phyloP scores from a whole-genome alignment of 208 protist genomes.

The Trypanosoma cruzi region DNA sequence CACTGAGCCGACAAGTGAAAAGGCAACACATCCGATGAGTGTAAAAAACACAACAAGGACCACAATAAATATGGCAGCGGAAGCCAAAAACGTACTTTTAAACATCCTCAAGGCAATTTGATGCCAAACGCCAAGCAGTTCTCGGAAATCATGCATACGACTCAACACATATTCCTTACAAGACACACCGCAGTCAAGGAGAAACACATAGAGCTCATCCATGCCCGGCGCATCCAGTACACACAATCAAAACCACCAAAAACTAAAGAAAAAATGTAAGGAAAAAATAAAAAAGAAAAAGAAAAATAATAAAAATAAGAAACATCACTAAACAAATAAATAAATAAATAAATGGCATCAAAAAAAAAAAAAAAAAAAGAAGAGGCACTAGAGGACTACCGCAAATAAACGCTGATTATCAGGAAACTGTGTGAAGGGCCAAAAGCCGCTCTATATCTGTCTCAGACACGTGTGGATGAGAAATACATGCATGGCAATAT shows the following conservation, averaged over 20 bases:
- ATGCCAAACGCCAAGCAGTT: neutral
- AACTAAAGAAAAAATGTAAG: neutral
- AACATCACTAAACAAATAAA: neutral
- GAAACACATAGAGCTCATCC: slow-evolving; percentile 18
- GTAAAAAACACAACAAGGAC: slow-evolving; percentile 13
- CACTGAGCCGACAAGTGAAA: slow-evolving; percentile 32
- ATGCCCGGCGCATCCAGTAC: neutral
- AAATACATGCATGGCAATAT: slow-evolving; percentile 57
- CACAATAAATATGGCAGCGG: slow-evolving; percentile 1
- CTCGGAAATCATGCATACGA: neutral
- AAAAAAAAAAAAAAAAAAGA: slow-evolving; percentile 6
- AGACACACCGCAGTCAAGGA: slow-evolving; percentile 8
- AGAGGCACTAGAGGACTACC: too few relatives aligned
- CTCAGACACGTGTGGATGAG: slow-evolving; percentile 29
- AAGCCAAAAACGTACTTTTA: slow-evolving; percentile 7
- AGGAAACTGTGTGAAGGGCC: neutral
- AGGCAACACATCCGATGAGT: slow-evolving; percentile 31
- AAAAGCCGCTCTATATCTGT: slow-evolving; percentile 34
- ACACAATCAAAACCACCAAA: neutral
- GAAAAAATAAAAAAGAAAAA: neutral
- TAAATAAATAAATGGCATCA: neutral
- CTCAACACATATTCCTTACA: slow-evolving; percentile 1
- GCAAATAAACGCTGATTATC: neutral
- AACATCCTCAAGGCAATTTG: neutral
- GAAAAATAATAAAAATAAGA: slow-evolving; percentile 8